Evolutionary conservation across 345 rosid genomes (phyloP).

Genomic region (Dipteronia dyeriana): DNA sequence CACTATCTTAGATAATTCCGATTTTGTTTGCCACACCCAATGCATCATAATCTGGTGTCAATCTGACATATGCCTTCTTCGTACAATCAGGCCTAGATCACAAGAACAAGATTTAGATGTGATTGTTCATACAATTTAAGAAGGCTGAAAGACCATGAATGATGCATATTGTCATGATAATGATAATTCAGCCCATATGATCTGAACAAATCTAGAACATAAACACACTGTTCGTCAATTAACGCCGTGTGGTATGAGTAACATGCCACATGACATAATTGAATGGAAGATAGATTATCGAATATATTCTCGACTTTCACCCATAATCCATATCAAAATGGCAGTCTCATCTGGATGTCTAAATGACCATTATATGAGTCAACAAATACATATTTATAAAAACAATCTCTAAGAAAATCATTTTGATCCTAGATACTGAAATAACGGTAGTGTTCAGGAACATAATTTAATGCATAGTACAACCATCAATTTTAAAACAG

Average conservation of each 20-base stretch:
- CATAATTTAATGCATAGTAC: background rate
- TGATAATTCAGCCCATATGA: background rate
- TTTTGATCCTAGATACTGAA: background rate
- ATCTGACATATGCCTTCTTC: constrained; percentile 89
- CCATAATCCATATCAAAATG: too few species aligned
- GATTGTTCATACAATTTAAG: background rate
- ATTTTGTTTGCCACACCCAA: constrained; percentile 98
- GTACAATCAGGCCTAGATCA: constrained; percentile 86
- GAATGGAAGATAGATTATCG: too few species aligned
- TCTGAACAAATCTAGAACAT: too few species aligned
- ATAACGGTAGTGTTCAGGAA: background rate
- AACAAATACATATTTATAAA: background rate
- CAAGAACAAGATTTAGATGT: background rate
- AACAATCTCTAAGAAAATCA: too few species aligned
- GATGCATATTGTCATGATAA: background rate
- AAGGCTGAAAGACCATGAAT: background rate
- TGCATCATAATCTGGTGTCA: constrained; percentile 91
- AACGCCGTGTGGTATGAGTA: too few species aligned
- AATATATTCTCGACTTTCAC: too few species aligned
- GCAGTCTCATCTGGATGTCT: too few species aligned
- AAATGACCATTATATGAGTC: background rate
- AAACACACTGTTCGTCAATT: too few species aligned
- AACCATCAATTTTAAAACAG: background rate
- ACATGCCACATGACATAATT: too few species aligned
- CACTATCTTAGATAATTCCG: constrained; percentile 65